phyloP scores from a whole-genome alignment of 2,329 filamentous ascomycete genomes.

The Hymenoscyphus linearis region DNA sequence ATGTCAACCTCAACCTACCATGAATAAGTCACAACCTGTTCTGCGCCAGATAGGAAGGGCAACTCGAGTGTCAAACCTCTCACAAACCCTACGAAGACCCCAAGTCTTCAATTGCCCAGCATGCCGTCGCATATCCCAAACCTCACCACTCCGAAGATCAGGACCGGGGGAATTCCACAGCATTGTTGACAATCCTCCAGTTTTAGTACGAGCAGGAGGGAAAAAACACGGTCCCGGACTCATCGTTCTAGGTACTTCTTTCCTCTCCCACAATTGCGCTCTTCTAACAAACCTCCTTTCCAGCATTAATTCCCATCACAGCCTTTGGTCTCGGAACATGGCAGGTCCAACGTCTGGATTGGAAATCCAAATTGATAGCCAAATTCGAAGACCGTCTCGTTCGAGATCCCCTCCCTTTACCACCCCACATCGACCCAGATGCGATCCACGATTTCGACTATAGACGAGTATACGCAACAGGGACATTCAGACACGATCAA shows the following conservation, averaged over 20 bases:
- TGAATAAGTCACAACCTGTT: constrained; percentile 17
- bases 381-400: constrained; percentile 89
- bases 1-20: constrained; percentile 7
- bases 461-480: constrained; percentile 71
- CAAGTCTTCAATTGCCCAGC: constrained; percentile 17
- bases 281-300: neutral
- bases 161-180: constrained; percentile 58
- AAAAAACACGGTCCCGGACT: constrained; percentile 72
- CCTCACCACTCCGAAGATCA: neutral
- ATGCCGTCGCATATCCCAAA: constrained; percentile 27
- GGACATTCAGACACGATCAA: constrained; percentile 74
- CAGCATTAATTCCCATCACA: constrained; percentile 73
- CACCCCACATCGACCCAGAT: constrained; percentile 73
- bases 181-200: constrained; percentile 79
- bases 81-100: constrained; percentile 6
- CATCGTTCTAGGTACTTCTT: constrained; percentile 62
- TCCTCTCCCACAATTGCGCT: neutral
- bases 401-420: constrained; percentile 77
- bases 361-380: constrained; percentile 91
- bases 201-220: constrained; percentile 69
- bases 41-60: constrained; percentile 10
- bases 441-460: constrained; percentile 89
- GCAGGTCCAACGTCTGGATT: constrained; percentile 88
- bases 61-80: neutral
- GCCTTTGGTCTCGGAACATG: constrained; percentile 88